Base-by-base conservation (phyloP, 2,329 filamentous ascomycete species). In the Sclerotinia nivalis region DNA sequence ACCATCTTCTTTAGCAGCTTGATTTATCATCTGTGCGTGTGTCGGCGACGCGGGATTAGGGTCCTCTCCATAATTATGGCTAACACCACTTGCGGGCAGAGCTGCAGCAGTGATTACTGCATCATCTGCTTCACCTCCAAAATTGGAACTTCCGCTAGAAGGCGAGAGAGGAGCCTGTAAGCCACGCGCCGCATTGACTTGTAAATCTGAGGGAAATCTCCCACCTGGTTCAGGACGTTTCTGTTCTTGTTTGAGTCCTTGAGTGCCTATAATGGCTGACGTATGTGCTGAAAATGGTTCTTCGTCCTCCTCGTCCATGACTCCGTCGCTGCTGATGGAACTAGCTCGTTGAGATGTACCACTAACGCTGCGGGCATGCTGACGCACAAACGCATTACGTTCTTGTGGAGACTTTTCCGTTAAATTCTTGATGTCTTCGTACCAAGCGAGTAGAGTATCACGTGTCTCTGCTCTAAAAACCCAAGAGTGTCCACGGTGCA, bases 371-470 rank as follows among this genome's bases (percentile, higher is more conserved):
- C 93, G 87, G 50, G 91, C 89, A 78, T 97, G 93, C 72, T 88
- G 89, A 56, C 92, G 89, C 54, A 97, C 93, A 78, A 96, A 97
- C 40, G 92, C 92, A 79, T 88, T 92, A 54, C 94, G 91, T 78
- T 97, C 94, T 79, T 96, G 93, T 40, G 93, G 91, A 34, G 91
- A 91, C 81, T 92, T 94, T 79, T 97, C 93, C 7, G 93, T 97
- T 72, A 99, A 84, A 55, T 87, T 89, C 80, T 95, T 93, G 79
- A 99, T 95, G 77, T 97, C 95, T 68, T 96, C 91, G 79, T 93
- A 98, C 88, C 70, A 99, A 59, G 93, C 93, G 84, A 97, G 89
- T 95, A 98, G 97, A 20, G 94, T 97, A 75, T 98, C 95, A 80
- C 97, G 85, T 74, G 87, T 89, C 76, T 91, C 89, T 66, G 88